phyloP scores from a whole-genome alignment of 805 yeast species.

The Cyberlindnera nakhonratchasimensis region DNA sequence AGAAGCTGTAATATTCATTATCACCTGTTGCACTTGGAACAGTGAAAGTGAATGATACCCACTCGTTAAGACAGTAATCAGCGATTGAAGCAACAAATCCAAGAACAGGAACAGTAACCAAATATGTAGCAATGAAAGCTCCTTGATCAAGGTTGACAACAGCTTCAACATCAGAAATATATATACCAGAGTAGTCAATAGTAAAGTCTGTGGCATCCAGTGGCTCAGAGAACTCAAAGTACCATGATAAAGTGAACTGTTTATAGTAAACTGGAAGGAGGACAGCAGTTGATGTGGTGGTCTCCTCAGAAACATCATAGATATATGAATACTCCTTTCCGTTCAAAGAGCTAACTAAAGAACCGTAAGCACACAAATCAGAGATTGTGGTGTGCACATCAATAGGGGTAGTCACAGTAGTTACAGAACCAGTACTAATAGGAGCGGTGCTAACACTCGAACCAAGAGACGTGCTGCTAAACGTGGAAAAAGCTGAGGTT shows the following conservation, averaged over 20 bases:
- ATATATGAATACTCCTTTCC: conserved; percentile 2
- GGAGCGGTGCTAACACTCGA: not conserved
- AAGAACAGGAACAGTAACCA: conserved; percentile 4
- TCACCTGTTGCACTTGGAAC: conserved; percentile 2
- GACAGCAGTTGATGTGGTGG: not conserved
- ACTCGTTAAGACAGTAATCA: conserved; percentile 9
- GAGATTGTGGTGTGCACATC: not conserved
- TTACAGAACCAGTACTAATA: not conserved
- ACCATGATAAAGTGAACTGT: conserved; percentile 19
- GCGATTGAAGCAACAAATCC: not conserved
- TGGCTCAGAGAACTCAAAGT: conserved; percentile 13
- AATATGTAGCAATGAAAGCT: conserved; percentile 13
- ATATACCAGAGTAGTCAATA: conserved; percentile 7
- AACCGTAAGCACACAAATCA: not conserved
- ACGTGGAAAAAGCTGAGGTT: not conserved
- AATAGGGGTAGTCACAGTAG: conserved; percentile 3
- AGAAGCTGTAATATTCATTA: conserved; percentile 13
- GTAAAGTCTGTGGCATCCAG: conserved; percentile 15
- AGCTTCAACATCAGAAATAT: conserved; percentile 10
- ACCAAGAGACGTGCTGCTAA: not conserved
- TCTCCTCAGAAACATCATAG: not conserved
- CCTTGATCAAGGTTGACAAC: conserved; percentile 19
- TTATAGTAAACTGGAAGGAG: not conserved
- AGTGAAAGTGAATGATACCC: conserved; percentile 8
- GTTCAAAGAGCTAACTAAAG: conserved; percentile 1